Base-by-base conservation (phyloP, 495 filamentous ascomycete genomes). In the Tuber magnatum region DNA sequence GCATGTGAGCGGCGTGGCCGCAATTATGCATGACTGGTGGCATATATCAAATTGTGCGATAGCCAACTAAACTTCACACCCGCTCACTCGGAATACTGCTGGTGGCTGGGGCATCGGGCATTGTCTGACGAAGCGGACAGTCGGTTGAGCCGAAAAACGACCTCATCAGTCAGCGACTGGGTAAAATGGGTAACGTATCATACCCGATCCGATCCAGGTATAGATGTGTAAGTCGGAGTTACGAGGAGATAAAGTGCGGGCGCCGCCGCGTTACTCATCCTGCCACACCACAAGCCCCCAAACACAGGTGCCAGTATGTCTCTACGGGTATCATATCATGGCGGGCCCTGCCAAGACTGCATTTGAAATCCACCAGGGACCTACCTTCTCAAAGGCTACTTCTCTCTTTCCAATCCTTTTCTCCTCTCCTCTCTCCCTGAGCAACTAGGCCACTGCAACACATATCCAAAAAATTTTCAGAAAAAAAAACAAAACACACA, bases 291-390 rank as follows among this genome's bases (percentile, higher is more conserved):
- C 16, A 65, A 16, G 35, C 28, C 56, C 32, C 32, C 32, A 65
- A 28, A 28, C 56, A 14, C 28, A 18, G 6, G 18, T 18, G 14
- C 3, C 28, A 7, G 39, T 40, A 40, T 40, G 39, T 40, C 39
- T 40, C 39, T 40, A 7, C 39, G 39, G 39, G 39, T n/a, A n/a
- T n/a, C n/a, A n/a, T n/a, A n/a, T 61, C 51, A 61, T 35, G 16
- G 56, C 2, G 6, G 5, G 70, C 44, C 24, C 1, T 48, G 77
- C 73, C 76, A 75, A 79, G 76, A 71, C 46, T 72, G 39, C 61
- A 73, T 79, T 79, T 75, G 77, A 79, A 79, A 79, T 79, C 77
- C 73, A 78, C 56, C 43, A 73, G 46, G 73, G 39, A 41, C 35
- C 28, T 42, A 69, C 69, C 68, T 65, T 35, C 41, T 42, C 65